Evolutionary conservation across 2,329 filamentous ascomycete genomes (phyloP).

Genomic region (Tolypocladium tropicale): DNA sequence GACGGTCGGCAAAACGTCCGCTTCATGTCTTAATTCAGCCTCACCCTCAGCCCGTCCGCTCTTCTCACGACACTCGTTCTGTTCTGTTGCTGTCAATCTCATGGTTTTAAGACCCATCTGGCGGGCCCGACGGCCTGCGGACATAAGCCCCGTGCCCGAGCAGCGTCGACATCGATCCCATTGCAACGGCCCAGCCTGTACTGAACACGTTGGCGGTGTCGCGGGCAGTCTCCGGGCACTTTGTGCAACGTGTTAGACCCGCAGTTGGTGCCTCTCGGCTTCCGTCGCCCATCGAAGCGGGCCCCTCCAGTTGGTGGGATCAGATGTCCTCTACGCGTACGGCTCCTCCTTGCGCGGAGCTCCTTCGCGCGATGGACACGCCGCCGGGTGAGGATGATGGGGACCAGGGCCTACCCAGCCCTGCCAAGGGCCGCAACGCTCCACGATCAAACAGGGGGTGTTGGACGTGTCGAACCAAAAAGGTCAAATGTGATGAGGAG

Average conservation of each 20-base stretch:
- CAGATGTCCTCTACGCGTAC: no score
- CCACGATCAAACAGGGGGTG: neutral
- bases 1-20: neutral
- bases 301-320: neutral
- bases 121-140: neutral
- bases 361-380: neutral
- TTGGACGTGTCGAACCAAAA: neutral
- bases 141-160: no score
- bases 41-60: neutral
- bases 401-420: neutral
- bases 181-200: neutral
- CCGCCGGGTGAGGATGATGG: neutral
- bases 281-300: neutral
- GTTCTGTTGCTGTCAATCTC: neutral
- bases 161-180: neutral
- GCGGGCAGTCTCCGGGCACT: no score
- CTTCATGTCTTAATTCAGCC: neutral
- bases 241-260: no score
- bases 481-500: neutral
- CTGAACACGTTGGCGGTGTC: neutral
- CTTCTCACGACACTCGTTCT: neutral
- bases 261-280: no score
- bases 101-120: neutral
- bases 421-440: neutral
- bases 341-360: no score